These are phyloP conservation scores for Macrophomina phaseolina DNA, from an alignment of 2,329 filamentous ascomycete species.

Conservation along the genomic window DNA sequence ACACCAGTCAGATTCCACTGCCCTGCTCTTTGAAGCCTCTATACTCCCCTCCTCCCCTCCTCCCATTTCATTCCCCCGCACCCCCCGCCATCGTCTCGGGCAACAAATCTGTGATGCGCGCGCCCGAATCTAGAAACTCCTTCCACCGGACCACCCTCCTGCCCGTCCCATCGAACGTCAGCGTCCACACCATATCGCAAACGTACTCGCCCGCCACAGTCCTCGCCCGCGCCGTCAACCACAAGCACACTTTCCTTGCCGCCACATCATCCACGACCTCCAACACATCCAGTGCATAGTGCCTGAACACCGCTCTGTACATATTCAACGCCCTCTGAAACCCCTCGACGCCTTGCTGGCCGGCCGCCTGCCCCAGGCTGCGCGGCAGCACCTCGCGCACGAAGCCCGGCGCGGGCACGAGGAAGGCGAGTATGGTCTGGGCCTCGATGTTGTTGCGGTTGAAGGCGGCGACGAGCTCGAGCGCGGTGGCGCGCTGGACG, in stretches of 20 bases:
- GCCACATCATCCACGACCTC: constrained; percentile 18
- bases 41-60: background rate
- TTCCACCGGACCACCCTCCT: constrained; percentile 5
- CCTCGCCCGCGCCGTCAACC: constrained; percentile 12
- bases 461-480: constrained; percentile 22
- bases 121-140: constrained; percentile 14
- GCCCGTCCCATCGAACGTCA: constrained; percentile 18
- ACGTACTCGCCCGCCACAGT: constrained; percentile 11
- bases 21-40: background rate
- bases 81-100: constrained; percentile 2
- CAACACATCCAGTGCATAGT: constrained; percentile 2
- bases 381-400: constrained; percentile 16
- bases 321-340: constrained; percentile 22
- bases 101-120: background rate
- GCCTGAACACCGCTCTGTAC: constrained; percentile 17
- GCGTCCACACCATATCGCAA: constrained; percentile 16
- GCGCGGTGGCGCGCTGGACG: constrained; percentile 9
- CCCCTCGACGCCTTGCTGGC: constrained; percentile 1
- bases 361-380: background rate
- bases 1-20: background rate
- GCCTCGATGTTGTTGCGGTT: constrained; percentile 26
- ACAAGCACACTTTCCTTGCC: constrained; percentile 17
- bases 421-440: background rate
- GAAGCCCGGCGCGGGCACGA: background rate
- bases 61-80: background rate